A percentile compares a stretch with the other conserved stretches of the same genome.
Conservation (phyloP, 2,329 filamentous ascomycete species). For the Calonectria honghensis region DNA sequence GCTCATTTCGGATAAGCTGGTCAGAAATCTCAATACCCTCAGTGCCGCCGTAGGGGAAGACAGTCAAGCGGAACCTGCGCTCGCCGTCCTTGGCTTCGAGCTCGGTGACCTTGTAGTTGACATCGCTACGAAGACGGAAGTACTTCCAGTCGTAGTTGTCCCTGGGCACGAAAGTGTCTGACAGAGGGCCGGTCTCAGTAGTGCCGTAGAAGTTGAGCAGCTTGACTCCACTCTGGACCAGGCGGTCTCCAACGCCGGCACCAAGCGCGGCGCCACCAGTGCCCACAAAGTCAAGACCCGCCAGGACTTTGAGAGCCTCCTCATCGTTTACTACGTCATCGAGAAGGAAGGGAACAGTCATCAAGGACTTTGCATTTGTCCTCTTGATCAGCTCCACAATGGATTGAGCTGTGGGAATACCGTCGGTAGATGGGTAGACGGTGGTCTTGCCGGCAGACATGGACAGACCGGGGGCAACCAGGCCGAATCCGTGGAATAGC, state of each 20-base stretch:
- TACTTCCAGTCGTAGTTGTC: conserved; percentile 58
- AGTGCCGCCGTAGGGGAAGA: conserved; percentile 54
- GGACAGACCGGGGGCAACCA: conserved; percentile 57
- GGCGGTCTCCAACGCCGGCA: conserved; percentile 47
- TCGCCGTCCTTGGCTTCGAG: conserved; percentile 47
- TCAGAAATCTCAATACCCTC: conserved; percentile 58
- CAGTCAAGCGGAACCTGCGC: conserved; percentile 53
- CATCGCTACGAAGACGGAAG: conserved; percentile 57
- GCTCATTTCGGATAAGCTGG: conserved; percentile 55
- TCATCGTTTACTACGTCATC: conserved; percentile 56
- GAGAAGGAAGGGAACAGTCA: conserved; percentile 60
- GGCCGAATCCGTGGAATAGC: conserved; percentile 60
- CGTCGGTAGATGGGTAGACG: conserved; percentile 53
- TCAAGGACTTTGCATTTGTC: conserved; percentile 52
- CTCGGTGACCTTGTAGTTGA: conserved; percentile 51
- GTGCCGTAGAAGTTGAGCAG: conserved; percentile 61
- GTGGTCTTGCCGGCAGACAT: conserved; percentile 56
- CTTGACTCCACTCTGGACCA: conserved; percentile 52
- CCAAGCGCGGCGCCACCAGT: conserved; percentile 58
- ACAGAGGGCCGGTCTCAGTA: conserved; percentile 60
- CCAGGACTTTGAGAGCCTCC: conserved; percentile 42
- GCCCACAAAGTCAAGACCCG: conserved; percentile 56
- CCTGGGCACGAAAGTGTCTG: conserved; percentile 57
- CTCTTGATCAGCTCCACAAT: conserved; percentile 51
- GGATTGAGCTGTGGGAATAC: conserved; percentile 52